Base-by-base conservation (phyloP, 2,329 filamentous ascomycete genomes). In the Fusarium palustre region DNA sequence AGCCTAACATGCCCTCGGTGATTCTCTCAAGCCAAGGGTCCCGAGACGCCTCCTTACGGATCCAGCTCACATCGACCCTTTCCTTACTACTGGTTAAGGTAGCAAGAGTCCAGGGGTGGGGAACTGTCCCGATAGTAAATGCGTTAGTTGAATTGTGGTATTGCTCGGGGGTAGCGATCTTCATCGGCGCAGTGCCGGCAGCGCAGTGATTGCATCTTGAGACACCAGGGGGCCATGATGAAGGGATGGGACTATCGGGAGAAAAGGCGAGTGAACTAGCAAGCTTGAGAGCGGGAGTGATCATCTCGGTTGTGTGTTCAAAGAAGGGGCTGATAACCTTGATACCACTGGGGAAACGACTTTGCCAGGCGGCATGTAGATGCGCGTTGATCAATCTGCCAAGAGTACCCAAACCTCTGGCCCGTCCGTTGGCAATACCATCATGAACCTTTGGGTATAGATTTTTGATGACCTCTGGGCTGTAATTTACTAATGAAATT, bases 91-190 rank as follows among this genome's bases (percentile, higher is more conserved):
- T 85, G 61, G 88, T 85, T 20, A 98, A 83, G 15, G 89, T 87
- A 55, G 90, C 87, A 42, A 93, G 84, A 2, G 94, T 97, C 82
- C 94, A 97, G 0, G 96, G 96, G 77, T 99, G 96, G 1, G 95
- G 95, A 15, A 98, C 91, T 1, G 90, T 92, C 62, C 91, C 94
- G 68, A 99, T 92, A 4, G 91, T 93, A 81, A 94, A 98, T 18
- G 91, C 77, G 2, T 84, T 84, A 16, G 90, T 90, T 7, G 85
- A 86, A 78, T 97, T 97, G 57, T 86, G 86, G 79, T 93, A 96
- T 20, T 85, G 81, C 5, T 86, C 80, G 4, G 89, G 87, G 1
- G 90, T 91, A n/a, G 85, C 83, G 70, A 97, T 86, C 53, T 86
- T 87, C 80, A 93, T 85, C 0, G 87, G 85, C 33, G 87, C 85